Percentiles rank a stretch among this genome's conserved stretches.
Conservation (phyloP, 2,329 filamentous ascomycete species). For the Fusarium goolgardi region DNA sequence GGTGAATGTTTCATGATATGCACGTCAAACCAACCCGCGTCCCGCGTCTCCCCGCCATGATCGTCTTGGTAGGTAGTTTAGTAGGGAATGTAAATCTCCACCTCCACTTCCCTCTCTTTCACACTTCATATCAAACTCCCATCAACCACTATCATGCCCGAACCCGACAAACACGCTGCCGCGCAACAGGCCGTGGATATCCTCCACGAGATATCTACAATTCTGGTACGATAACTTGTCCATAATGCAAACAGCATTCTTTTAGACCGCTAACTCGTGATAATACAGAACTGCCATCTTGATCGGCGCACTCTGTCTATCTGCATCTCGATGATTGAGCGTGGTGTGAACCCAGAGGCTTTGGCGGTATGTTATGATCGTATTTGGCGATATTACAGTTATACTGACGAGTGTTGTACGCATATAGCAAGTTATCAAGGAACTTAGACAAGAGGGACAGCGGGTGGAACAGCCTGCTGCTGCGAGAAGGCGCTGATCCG, state of each 20-base stretch:
- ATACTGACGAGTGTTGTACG: background rate
- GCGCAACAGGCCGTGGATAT: conserved; percentile 87
- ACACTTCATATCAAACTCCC: conserved; percentile 13
- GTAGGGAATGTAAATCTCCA: conserved; percentile 6
- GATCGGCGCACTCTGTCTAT: conserved; percentile 91
- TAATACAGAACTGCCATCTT: conserved; percentile 86
- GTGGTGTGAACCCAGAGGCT: conserved; percentile 95
- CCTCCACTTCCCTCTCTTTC: conserved; percentile 35
- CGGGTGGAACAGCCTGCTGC: conserved; percentile 58
- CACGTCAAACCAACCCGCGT: conserved; percentile 23
- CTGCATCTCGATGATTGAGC: conserved; percentile 96
- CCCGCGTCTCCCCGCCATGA: conserved; percentile 41
- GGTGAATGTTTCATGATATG: conserved; percentile 6
- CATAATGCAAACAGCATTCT: background rate
- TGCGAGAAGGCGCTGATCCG: conserved; percentile 42
- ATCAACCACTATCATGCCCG: conserved; percentile 56
- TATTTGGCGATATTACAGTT: rapidly evolving
- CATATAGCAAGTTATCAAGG: conserved; percentile 68
- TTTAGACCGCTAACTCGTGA: conserved; percentile 5
- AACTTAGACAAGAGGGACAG: conserved; percentile 67
- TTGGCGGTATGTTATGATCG: conserved; percentile 75
- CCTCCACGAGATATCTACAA: conserved; percentile 85
- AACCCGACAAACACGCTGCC: conserved; percentile 75
- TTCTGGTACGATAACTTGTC: conserved; percentile 72
- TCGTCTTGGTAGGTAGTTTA: background rate